Base-by-base conservation (phyloP, 768 basidiomycete genomes). In the Rhizopogon rudus region DNA sequence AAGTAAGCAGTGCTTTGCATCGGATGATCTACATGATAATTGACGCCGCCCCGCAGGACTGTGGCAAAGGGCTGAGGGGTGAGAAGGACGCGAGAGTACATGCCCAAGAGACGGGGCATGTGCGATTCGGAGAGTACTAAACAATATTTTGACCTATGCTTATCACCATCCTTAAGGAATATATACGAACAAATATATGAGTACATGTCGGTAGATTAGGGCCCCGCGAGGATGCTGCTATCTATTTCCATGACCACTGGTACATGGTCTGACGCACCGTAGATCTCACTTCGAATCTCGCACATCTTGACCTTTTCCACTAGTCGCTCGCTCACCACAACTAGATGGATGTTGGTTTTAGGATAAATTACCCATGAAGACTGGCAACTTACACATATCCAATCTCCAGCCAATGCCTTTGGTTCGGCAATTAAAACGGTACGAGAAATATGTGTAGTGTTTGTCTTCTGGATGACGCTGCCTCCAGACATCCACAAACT, bases 71-170 rank as follows among this genome's bases (percentile, higher is more conserved):
- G 0, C 72, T 98, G 60, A 95, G 88, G 62, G 96, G 96, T 35
- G 95, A 98, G 75, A 98, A 94, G 64, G 94, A 86, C 57, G 96
- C 96, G 1, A 82, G 91, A 37, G 80, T 81, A 45, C 96, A 98
- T 67, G 96, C 96, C 5, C 81, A 81, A 63, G 76, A 83, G 69
- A 97, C 93, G 1, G 93, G 95, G 0, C 95, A 97, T 71, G 79
- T 81, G 17, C 76, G 77, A 41, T 95, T 95, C 61, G 91, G 91
- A 58, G 93, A 93, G 66, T 93, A 86, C 66, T 90, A 60, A 69
- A 20, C n/a, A 73, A 54, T 6, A 39, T 8, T 20, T 22, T 22
- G 48, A 25, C 20, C 7, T 3, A 8, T 35, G 7, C 20, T 16
- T 49, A 49, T 7, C 20, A 10, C 7, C 33, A 37, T 22, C 48